These are phyloP conservation scores for Pythium pectinolyticum DNA, from an alignment of 352 stramenopile genomes.

Conservation along the genomic window DNA sequence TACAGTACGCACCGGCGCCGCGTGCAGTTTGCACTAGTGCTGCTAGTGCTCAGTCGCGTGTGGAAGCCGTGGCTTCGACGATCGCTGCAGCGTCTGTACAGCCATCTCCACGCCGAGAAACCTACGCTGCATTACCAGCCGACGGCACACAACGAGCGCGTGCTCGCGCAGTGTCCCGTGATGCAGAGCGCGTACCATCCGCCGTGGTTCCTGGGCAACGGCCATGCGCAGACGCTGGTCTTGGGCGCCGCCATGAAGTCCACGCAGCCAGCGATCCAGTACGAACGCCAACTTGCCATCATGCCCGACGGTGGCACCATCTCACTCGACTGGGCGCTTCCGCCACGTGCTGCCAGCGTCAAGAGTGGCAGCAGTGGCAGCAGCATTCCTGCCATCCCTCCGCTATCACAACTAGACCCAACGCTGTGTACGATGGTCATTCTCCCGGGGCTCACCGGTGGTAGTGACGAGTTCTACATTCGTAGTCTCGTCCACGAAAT, in stretches of 20 bases:
- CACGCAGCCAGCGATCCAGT: constrained; percentile 36
- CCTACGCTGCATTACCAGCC: constrained; percentile 43
- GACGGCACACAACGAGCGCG: constrained; percentile 34
- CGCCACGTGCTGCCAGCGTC: too few species aligned
- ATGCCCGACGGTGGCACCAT: constrained; percentile 70
- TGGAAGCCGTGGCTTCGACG: constrained; percentile 20
- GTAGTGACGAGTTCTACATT: constrained; percentile 71
- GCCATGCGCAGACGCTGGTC: constrained; percentile 55
- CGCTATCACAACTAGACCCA: too few species aligned
- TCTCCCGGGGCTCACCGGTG: constrained; percentile 58
- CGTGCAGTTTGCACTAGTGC: constrained; percentile 10
- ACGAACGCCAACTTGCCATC: constrained; percentile 55
- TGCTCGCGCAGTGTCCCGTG: constrained; percentile 41
- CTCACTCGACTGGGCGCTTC: constrained; percentile 73
- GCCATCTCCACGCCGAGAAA: constrained; percentile 32
- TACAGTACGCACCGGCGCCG: constrained; percentile 12
- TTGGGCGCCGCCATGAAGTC: constrained; percentile 43
- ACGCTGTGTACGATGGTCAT: constrained; percentile 46
- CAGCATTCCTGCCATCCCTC: constrained; percentile 28
- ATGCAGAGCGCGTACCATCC: constrained; percentile 51
- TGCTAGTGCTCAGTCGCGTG: constrained; percentile 18
- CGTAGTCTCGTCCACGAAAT: constrained; percentile 46
- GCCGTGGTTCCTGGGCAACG: constrained; percentile 63
- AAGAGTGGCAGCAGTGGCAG: constrained; percentile 17
- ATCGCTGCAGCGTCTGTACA: constrained; percentile 31